Percentiles rank a stretch among this genome's conserved stretches.
Evolutionary conservation across 108 stramenopile genomes (phyloP).

Genomic region (Seminavis robusta): DNA sequence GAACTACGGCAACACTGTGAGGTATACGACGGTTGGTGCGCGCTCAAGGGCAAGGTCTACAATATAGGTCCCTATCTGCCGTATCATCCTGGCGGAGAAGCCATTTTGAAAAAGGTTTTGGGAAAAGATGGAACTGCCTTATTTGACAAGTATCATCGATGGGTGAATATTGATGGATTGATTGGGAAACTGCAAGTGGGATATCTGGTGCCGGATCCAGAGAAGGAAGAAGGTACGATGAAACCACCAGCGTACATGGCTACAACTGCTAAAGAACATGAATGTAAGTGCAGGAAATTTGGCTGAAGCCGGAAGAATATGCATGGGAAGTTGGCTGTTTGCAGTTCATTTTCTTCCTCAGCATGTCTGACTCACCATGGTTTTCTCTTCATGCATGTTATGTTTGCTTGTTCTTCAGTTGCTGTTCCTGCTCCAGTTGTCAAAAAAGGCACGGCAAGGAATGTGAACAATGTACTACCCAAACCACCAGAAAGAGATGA

Average conservation of each 20-base stretch:
- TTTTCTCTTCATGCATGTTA: too few species aligned
- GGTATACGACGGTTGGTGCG: conserved; percentile 87
- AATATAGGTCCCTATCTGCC: conserved; percentile 89
- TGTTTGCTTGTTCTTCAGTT: too few species aligned
- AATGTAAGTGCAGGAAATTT: too few species aligned
- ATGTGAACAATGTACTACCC: too few species aligned
- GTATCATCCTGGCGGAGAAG: conserved; percentile 94
- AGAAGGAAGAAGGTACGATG: neutral
- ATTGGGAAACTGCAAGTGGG: conserved; percentile 50
- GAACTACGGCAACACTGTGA: conserved; percentile 73
- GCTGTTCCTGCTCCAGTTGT: too few species aligned
- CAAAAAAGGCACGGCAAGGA: too few species aligned
- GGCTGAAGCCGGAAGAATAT: too few species aligned
- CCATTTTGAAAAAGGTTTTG: conserved; percentile 60
- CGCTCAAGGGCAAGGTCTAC: conserved; percentile 84
- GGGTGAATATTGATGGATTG: conserved; percentile 76
- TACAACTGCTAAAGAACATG: too few species aligned
- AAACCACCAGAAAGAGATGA: too few species aligned
- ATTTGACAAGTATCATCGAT: conserved; percentile 91
- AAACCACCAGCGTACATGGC: neutral
- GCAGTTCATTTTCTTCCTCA: too few species aligned
- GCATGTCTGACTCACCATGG: too few species aligned
- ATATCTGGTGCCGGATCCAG: conserved; percentile 25
- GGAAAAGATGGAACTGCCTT: conserved; percentile 83
- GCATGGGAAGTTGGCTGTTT: too few species aligned